These are phyloP conservation scores for Aspergillus asperescens DNA, from an alignment of 495 filamentous ascomycete genomes.

Conservation along the genomic window DNA sequence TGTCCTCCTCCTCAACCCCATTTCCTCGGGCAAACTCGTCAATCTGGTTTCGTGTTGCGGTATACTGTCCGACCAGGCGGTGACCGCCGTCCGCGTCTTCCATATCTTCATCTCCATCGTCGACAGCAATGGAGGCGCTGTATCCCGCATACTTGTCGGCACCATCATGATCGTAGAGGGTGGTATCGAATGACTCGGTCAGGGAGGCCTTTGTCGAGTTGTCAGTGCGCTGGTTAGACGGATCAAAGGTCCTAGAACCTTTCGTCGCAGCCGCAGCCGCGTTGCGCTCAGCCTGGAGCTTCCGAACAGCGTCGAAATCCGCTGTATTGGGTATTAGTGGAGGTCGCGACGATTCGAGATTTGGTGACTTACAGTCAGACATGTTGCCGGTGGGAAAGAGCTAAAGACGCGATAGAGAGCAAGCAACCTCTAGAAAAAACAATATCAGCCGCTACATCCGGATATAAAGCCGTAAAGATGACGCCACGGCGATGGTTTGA, in stretches of 20 bases:
- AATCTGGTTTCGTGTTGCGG: constrained; percentile 82
- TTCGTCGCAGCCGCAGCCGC: constrained; percentile 74
- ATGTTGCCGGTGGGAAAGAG: constrained; percentile 35
- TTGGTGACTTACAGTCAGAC: constrained; percentile 52
- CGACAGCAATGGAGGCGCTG: constrained; percentile 77
- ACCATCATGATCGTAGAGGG: constrained; percentile 79
- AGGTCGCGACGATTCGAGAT: constrained; percentile 12
- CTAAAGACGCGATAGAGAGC: constrained; percentile 24
- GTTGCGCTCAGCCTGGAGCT: constrained; percentile 90
- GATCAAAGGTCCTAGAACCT: constrained; percentile 82
- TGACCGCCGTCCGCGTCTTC: constrained; percentile 68
- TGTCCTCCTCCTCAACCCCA: constrained; percentile 88
- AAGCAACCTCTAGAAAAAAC: constrained; percentile 25
- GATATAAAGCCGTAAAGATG: constrained; percentile 31
- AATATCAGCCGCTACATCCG: constrained; percentile 41
- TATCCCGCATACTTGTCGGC: constrained; percentile 86
- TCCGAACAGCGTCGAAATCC: constrained; percentile 77
- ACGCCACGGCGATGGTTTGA: constrained; percentile 24
- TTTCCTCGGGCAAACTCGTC: constrained; percentile 86
- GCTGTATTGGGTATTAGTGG: constrained; percentile 40
- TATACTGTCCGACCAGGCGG: constrained; percentile 93
- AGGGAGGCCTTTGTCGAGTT: constrained; percentile 89
- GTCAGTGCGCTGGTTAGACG: constrained; percentile 82
- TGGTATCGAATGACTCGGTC: constrained; percentile 90
- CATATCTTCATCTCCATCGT: constrained; percentile 79